phyloP scores from a whole-genome alignment of 2,329 filamentous ascomycete species.

The Penicillium sp. region DNA sequence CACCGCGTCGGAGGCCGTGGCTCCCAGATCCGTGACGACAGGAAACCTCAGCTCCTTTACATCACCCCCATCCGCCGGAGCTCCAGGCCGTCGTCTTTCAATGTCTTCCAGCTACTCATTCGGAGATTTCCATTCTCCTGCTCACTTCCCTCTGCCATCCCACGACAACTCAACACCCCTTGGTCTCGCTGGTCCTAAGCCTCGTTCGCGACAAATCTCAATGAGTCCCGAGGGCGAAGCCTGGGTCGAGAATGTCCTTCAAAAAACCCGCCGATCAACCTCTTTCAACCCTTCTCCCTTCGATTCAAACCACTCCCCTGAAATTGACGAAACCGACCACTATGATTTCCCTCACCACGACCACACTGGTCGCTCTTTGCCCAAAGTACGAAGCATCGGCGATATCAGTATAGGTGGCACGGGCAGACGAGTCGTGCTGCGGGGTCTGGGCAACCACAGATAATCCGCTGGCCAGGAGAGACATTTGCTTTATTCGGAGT shows the following conservation, averaged over 20 bases:
- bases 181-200: constrained; percentile 47
- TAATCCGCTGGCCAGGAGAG: neutral
- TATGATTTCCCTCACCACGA: constrained; percentile 15
- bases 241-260: constrained; percentile 49
- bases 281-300: constrained; percentile 31
- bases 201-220: constrained; percentile 38
- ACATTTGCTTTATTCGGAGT: neutral
- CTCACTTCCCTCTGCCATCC: constrained; percentile 16
- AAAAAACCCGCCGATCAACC: constrained; percentile 43
- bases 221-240: constrained; percentile 49
- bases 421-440: constrained; percentile 40
- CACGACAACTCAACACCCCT: constrained; percentile 39
- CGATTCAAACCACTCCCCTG: constrained; percentile 19
- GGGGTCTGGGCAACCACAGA: constrained; percentile 34
- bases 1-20: constrained; percentile 33
- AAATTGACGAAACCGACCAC: constrained; percentile 6
- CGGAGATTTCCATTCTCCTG: constrained; percentile 28
- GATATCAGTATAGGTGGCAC: constrained; percentile 38
- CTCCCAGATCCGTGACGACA: constrained; percentile 27
- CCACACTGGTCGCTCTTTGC: constrained; percentile 16
- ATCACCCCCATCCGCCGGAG: constrained; percentile 28
- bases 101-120: constrained; percentile 40
- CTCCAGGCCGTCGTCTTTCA: constrained; percentile 34
- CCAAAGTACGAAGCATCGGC: constrained; percentile 40
- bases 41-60: constrained; percentile 32